Conservation (phyloP, 2,329 filamentous ascomycete genomes). For the Phoma herbarum region DNA sequence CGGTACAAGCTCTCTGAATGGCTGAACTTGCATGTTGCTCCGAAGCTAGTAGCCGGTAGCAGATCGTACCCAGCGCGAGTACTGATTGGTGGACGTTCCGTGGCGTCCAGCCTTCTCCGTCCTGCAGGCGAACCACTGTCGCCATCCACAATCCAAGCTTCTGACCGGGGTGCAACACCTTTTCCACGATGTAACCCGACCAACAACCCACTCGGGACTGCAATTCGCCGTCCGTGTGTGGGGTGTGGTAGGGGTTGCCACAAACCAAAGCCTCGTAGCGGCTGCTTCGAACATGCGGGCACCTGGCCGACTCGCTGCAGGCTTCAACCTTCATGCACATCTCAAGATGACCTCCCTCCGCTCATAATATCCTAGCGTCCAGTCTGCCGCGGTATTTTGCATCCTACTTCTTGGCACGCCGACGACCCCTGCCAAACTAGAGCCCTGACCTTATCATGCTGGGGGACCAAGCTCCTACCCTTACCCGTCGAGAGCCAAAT, state of each 20-base stretch:
- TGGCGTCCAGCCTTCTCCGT: conserved; percentile 49
- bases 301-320: conserved; percentile 44
- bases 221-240: conserved; percentile 49
- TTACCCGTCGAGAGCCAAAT: conserved; percentile 46
- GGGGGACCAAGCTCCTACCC: conserved; percentile 47
- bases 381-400: conserved; percentile 46
- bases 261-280: conserved; percentile 46
- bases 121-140: conserved; percentile 42
- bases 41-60: conserved; percentile 47
- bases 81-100: conserved; percentile 40
- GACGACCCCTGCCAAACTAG: conserved; percentile 35
- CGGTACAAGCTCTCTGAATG: conserved; percentile 38
- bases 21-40: conserved; percentile 41
- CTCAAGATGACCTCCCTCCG: conserved; percentile 41
- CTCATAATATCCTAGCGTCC: conserved; percentile 45
- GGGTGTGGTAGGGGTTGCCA: conserved; percentile 48
- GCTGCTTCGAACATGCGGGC: conserved; percentile 47
- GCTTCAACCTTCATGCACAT: conserved; percentile 43
- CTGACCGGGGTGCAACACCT: conserved; percentile 33
- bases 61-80: conserved; percentile 35
- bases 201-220: conserved; percentile 35
- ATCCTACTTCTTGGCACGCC: conserved; percentile 45
- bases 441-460: conserved; percentile 50
- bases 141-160: conserved; percentile 38
- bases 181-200: conserved; percentile 51